Percentiles rank a stretch among this genome's conserved stretches.
phyloP scores from a whole-genome alignment of 106 monocot genomes.

The Hemerocallis citrina region DNA sequence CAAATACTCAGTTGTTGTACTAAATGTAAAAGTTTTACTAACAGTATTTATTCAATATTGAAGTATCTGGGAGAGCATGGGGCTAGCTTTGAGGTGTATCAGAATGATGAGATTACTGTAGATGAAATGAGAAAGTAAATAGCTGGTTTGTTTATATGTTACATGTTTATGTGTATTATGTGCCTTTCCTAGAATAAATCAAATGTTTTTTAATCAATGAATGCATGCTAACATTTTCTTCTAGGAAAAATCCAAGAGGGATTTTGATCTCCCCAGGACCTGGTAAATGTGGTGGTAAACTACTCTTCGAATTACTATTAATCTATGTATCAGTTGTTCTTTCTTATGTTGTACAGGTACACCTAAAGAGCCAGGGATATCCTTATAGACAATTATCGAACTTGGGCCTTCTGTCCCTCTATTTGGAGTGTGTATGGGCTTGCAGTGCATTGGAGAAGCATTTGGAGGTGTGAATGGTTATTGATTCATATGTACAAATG shows the following conservation, averaged over 20 bases:
- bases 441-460: constrained; percentile 97
- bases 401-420: constrained; percentile 83
- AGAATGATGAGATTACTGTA: constrained; percentile 84
- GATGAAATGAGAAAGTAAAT: constrained; percentile 71
- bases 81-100: constrained; percentile 75
- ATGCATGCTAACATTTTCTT: constrained; percentile 4
- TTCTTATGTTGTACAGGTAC: constrained; percentile 28
- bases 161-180: neutral
- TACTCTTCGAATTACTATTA: neutral
- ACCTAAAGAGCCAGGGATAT: constrained; percentile 94
- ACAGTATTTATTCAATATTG: too few relatives aligned
- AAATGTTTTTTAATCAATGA: neutral
- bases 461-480: constrained; percentile 68
- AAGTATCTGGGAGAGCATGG: constrained; percentile 95
- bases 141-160: neutral
- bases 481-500: neutral
- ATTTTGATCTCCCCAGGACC: constrained; percentile 94
- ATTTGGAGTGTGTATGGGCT: constrained; percentile 98
- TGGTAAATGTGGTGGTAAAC: constrained; percentile 36
- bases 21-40: too few relatives aligned
- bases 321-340: neutral
- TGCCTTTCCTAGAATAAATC: neutral
- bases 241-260: constrained; percentile 76
- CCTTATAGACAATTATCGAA: constrained; percentile 80
- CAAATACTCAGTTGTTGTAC: too few relatives aligned